Conservation (phyloP, 768 basidiomycete species). For the Rhizopogon rudus region DNA sequence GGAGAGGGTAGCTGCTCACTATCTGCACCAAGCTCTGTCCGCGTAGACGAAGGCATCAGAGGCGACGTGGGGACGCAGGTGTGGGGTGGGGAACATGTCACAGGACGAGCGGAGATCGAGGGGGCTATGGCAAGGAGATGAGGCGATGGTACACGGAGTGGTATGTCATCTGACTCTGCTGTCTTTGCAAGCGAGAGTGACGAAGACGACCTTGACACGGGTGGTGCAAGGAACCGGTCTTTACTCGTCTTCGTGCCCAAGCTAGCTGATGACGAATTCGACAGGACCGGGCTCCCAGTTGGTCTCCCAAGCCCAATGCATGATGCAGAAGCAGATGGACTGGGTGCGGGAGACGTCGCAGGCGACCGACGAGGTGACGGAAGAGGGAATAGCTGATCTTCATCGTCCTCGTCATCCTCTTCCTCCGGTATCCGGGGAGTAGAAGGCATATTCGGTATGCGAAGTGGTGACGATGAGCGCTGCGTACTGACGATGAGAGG, state of each 20-base stretch:
- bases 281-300: constrained; percentile 10
- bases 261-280: constrained; percentile 14
- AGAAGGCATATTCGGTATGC: constrained; percentile 3
- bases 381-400: constrained; percentile 52
- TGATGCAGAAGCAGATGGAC: constrained; percentile 24
- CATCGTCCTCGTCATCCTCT: constrained; percentile 48
- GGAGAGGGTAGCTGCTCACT: neutral
- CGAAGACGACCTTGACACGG: constrained; percentile 18
- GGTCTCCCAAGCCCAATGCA: constrained; percentile 12
- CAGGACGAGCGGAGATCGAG: constrained; percentile 18
- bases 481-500: neutral
- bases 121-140: constrained; percentile 15
- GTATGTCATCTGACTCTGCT: constrained; percentile 10
- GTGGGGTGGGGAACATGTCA: constrained; percentile 4
- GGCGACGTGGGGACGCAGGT: constrained; percentile 7
- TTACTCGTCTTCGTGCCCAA: neutral
- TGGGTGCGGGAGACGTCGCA: constrained; percentile 33
- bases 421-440: constrained; percentile 26
- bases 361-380: constrained; percentile 57
- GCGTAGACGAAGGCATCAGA: neutral
- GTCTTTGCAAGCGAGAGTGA: constrained; percentile 19
- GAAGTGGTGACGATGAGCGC: constrained; percentile 10
- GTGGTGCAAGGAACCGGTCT: constrained; percentile 16
- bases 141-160: constrained; percentile 17
- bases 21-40: neutral